Evolutionary conservation across 2,329 filamentous ascomycete species (phyloP), one percentile per base, ranked within the genome.

Genomic region (Sclerotinia minor): DNA sequence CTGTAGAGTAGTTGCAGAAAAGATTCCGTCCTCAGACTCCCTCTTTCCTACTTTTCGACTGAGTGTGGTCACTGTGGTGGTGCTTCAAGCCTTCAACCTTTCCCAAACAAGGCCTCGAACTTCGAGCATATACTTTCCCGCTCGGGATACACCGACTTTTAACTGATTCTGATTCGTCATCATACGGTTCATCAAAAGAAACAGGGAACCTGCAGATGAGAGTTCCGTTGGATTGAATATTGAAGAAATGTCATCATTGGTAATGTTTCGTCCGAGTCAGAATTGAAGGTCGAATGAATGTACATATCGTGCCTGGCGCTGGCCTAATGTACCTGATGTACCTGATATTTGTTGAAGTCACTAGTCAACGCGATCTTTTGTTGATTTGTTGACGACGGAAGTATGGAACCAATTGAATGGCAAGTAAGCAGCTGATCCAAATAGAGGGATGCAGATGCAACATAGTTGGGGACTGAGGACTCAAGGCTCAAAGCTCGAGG

Each of bases 121-220:
- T 17, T 35, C 50, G 17, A 9, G 32, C 53, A 35, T 29, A 15
- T n/a, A 50, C n/a, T 32, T 32, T 13, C 13, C n/a, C 6, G 6
- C 53, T 54, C 29, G 53, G 32, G n/a, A 55, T 35, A 55, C 54
- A 57, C 35, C 54, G 54, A 58, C 35, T 58, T 58, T 60, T 35
- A 24, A 13, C 35, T 24, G 58, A 24, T 49, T 32, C 58, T 49
- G 44, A 60, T 60, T 60, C 58, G 58, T 60, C 58, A 60, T 60
- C 44, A 49, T 47, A 60, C 58, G 58, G 29, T 24, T 60, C 7
- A 35, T 49, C 26, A 47, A 35, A 49, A 49, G 44, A 24, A 26
- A 19, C 35, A 26, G 15, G 54, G 35, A 58, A n/a, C n/a, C n/a
- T 9, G 24, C 13, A 13, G 35, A 24, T n/a, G 19, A 58, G 11